phyloP scores from a whole-genome alignment of 805 yeast species.

The Jamesozyma gamospora region DNA sequence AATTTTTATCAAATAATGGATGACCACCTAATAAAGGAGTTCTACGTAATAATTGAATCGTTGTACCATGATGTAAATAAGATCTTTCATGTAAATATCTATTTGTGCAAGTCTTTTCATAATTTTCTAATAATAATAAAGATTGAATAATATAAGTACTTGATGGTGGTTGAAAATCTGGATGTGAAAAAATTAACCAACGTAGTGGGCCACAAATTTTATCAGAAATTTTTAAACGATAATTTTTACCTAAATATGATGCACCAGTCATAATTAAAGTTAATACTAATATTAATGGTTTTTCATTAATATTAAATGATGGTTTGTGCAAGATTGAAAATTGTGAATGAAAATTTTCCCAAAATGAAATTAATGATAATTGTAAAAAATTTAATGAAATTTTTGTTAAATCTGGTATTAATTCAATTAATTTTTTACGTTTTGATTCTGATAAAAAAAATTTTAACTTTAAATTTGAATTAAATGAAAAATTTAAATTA shows the following conservation, averaged over 20 bases:
- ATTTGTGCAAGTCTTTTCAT: constrained; percentile 63
- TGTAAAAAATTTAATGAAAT: constrained; percentile 11
- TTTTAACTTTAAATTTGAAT: constrained; percentile 14
- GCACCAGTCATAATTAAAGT: constrained; percentile 52
- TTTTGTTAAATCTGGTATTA: constrained; percentile 16
- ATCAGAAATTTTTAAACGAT: constrained; percentile 21
- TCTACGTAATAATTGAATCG: constrained; percentile 66
- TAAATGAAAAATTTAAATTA: constrained; percentile 8
- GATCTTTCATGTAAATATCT: constrained; percentile 71
- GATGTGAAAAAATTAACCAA: constrained; percentile 58
- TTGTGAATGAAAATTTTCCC: constrained; percentile 49
- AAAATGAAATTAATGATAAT: constrained; percentile 31
- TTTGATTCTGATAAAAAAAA: constrained; percentile 11
- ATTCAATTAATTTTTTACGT: constrained; percentile 5
- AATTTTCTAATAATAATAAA: constrained; percentile 62
- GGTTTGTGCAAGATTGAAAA: constrained; percentile 40
- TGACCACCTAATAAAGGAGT: constrained; percentile 70
- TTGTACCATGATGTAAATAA: constrained; percentile 79
- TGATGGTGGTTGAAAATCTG: constrained; percentile 69
- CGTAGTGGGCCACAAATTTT: constrained; percentile 43
- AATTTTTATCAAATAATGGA: constrained; percentile 31
- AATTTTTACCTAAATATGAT: constrained; percentile 29
- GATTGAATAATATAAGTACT: constrained; percentile 69
- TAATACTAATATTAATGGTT: constrained; percentile 43
- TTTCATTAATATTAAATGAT: constrained; percentile 39